Evolutionary conservation across 73 alveolate species (phyloP).

Genomic region (Paramecium caudatum): DNA sequence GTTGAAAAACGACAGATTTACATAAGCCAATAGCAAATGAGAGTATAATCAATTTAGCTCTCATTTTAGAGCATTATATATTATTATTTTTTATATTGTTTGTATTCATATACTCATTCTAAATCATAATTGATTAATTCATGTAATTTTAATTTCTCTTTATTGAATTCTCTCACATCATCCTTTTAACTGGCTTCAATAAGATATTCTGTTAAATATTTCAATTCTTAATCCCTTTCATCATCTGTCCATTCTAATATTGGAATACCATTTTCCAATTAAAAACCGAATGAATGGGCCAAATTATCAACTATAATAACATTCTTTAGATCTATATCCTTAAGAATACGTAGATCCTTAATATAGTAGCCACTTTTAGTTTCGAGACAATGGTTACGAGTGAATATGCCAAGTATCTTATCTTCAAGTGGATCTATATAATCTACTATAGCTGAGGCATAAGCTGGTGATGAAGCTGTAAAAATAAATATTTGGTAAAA

Average conservation of each 20-base stretch:
- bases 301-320: slow-evolving; percentile 82
- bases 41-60: too few species aligned
- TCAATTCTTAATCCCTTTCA: slow-evolving; percentile 81
- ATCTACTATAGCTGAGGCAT: slow-evolving; percentile 89
- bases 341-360: slow-evolving; percentile 82
- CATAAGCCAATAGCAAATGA: too few species aligned
- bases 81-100: too few species aligned
- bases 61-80: too few species aligned
- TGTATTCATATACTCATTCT: too few species aligned
- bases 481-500: slow-evolving; percentile 85
- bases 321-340: slow-evolving; percentile 73
- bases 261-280: slow-evolving; percentile 83
- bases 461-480: slow-evolving; percentile 89
- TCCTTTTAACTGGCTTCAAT: slow-evolving; percentile 37
- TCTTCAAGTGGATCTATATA: slow-evolving; percentile 81
- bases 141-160: slow-evolving; percentile 60
- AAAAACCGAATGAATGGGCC: slow-evolving; percentile 79
- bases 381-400: slow-evolving; percentile 85
- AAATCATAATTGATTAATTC: slow-evolving; percentile 35
- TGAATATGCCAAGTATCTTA: slow-evolving; percentile 82
- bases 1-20: too few species aligned
- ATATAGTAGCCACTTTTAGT: slow-evolving; percentile 84
- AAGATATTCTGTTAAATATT: slow-evolving; percentile 77
- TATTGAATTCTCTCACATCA: slow-evolving; percentile 78
- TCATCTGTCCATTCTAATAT: slow-evolving; percentile 83